Conservation (phyloP, 225 moss, liverwort and hornwort species). For the Antitrichia curtipendula region DNA sequence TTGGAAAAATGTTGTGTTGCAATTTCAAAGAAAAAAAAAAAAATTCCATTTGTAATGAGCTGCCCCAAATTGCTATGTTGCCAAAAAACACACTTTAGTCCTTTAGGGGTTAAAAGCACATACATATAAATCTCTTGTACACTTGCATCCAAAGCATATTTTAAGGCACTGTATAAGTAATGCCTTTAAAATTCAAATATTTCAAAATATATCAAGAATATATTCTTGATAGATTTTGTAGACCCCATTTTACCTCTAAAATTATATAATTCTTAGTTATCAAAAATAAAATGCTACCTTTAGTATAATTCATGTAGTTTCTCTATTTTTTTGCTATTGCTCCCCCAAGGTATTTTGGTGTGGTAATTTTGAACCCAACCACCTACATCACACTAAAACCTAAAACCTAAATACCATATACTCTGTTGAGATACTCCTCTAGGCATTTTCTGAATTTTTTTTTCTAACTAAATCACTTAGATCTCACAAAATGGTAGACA, state of each 20-base stretch:
- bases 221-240: accelerated
- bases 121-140: neutral
- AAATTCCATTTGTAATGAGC: too few relatives aligned
- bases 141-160: accelerated
- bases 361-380: too few relatives aligned
- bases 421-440: neutral
- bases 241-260: neutral
- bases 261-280: neutral
- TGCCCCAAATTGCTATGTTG: too few relatives aligned
- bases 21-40: too few relatives aligned
- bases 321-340: neutral
- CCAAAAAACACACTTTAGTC: too few relatives aligned
- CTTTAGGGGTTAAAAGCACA: too few relatives aligned
- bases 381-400: neutral
- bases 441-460: neutral
- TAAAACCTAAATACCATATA: accelerated
- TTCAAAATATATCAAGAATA: neutral
- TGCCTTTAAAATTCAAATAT: neutral
- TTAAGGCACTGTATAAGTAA: neutral
- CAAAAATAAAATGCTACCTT: neutral
- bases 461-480: neutral
- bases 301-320: neutral
- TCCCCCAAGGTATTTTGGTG: too few relatives aligned
- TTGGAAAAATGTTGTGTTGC: too few relatives aligned
- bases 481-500: neutral